Percentiles rank a stretch among this genome's conserved stretches.
These are phyloP conservation scores for Citrus medica DNA, from an alignment of 345 rosid species.

Conservation along the genomic window DNA sequence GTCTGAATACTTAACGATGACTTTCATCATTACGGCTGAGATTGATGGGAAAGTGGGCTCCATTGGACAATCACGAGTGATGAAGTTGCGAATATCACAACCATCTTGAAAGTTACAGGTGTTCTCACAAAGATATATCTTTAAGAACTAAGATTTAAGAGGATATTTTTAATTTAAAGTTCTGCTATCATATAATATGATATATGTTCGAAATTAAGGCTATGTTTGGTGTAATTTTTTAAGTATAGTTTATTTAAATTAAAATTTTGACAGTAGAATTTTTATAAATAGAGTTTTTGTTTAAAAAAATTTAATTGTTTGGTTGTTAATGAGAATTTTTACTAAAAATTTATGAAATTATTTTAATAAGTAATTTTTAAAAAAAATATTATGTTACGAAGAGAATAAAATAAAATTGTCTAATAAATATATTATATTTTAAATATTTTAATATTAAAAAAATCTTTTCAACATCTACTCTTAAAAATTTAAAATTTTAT, in stretches of 20 bases:
- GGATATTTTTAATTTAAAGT: not conserved
- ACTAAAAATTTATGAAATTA: too few species aligned
- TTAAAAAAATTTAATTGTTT: too few species aligned
- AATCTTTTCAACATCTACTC: too few species aligned
- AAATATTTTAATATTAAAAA: too few species aligned
- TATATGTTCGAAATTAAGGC: not conserved
- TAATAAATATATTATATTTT: too few species aligned
- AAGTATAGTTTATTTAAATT: too few species aligned
- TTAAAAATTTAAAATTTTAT: fast-evolving
- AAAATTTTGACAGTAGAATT: too few species aligned
- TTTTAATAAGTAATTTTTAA: too few species aligned
- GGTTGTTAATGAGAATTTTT: too few species aligned
- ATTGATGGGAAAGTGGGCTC: constrained; percentile 25
- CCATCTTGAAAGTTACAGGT: constrained; percentile 6
- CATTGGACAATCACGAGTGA: not conserved
- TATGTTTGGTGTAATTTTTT: fast-evolving
- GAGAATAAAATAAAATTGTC: too few species aligned
- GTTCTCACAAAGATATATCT: not conserved
- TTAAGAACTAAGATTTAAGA: not conserved
- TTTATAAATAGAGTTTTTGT: too few species aligned
- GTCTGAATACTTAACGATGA: not conserved
- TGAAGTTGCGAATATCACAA: constrained; percentile 13
- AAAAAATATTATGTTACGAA: too few species aligned
- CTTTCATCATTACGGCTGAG: constrained; percentile 17
- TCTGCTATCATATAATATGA: not conserved